Base-by-base conservation (phyloP, 805 yeast genomes). In the Lipomyces yamanashiensis region DNA sequence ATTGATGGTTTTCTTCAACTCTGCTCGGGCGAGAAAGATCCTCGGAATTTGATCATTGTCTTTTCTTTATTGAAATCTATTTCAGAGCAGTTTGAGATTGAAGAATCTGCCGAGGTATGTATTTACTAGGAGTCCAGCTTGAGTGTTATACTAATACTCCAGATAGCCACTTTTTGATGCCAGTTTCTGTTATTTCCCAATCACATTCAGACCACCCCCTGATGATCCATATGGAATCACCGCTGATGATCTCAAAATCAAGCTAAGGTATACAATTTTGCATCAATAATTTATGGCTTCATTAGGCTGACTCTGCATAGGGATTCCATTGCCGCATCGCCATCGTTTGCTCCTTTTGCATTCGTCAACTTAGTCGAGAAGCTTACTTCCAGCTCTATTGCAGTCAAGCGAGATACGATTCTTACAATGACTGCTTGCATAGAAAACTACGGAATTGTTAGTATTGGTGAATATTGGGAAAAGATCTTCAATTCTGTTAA, bases 181-280 rank as follows among this genome's bases (percentile, higher is more conserved):
- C 41, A 80, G 90, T 47, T 96, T 93, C 74, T 95, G 99, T 75
- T 95, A 95, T 77, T 95, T 93, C 78, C 99, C 99, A 12, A 92
- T 95, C 49, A 89, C 97, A 0, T 95, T 96, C 77, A 87, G 86
- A 62, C 71, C 72, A 19, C 97, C 98, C 1, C 97, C 98, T 2
- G 79, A 82, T 69, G 97, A 93, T 71, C 92, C 95, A 0, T 91
- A 92, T 74, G 85, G 87, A 66, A 89, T 91, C 67, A 85, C 96
- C 0, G 84, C 91, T 0, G 83, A 81, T 0, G 89, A 91, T 59
- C 79, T 96, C 69, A 90, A 90, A 72, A 50, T 71, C 10, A 81
- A 84, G 7, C 78, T 95, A 59, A 34, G 58, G 54, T 64, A 13
- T 17, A 57, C 7, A 37, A 5, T n/a, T 39, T 44, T 8, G 28